Conservation (phyloP, 192 early-diverging fungal species). For the Rhizophlyctis rosea region DNA sequence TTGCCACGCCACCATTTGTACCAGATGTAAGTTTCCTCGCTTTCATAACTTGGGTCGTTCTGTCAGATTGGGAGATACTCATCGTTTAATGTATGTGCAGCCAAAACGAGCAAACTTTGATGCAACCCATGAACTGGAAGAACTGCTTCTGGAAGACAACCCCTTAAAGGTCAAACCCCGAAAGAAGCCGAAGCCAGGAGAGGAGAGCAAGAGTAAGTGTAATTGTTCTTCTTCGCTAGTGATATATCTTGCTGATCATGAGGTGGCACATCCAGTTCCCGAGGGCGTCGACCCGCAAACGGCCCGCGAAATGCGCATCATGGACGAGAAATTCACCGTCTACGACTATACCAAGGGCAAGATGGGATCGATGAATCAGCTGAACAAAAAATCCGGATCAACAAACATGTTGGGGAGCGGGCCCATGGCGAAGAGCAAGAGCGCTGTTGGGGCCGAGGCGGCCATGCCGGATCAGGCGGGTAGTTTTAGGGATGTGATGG, state of each 20-base stretch:
- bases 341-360: slow-evolving; percentile 68
- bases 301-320: slow-evolving; percentile 63
- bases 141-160: slow-evolving; percentile 94
- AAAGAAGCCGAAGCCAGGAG: slow-evolving; percentile 47
- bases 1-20: slow-evolving; percentile 73
- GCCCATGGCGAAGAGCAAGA: not conserved
- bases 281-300: slow-evolving; percentile 37
- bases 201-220: slow-evolving; percentile 26
- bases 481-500: slow-evolving; percentile 26
- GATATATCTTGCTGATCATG: slow-evolving; percentile 7
- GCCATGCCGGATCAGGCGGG: slow-evolving; percentile 5
- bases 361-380: not conserved
- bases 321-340: slow-evolving; percentile 75
- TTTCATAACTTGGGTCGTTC: too few species aligned
- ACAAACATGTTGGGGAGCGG: not conserved
- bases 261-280: not conserved
- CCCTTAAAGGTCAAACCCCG: slow-evolving; percentile 79
- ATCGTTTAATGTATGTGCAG: too few species aligned
- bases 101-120: slow-evolving; percentile 91
- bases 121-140: slow-evolving; percentile 93
- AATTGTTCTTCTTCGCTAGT: slow-evolving; percentile 9
- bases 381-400: not conserved
- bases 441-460: not conserved
- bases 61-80: too few species aligned
- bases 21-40: slow-evolving; percentile 76